Base-by-base conservation (phyloP, 805 yeast genomes). In the Saccharomyces mikatae region DNA sequence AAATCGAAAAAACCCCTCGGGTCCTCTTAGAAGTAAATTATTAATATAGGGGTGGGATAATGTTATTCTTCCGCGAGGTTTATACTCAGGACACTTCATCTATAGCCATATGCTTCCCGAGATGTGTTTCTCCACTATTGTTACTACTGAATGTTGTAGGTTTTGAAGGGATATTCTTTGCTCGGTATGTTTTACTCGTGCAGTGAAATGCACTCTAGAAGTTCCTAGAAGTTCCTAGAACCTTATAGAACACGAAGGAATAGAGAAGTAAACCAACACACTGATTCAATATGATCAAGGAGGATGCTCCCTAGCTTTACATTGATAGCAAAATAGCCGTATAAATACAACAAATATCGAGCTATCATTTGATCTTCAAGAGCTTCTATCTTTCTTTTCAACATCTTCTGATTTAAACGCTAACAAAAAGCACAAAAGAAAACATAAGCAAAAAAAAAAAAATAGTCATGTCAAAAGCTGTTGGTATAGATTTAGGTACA, bases 401-500 rank as follows among this genome's bases (percentile, higher is more conserved):
- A 17, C 4, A 17, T 9, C 24, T n/a, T 36, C 9, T 17, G 4
- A 17, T 8, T 36, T 17, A 17, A 17, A 11, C 44, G 5, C 8
- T 36, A 17, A 36, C 9, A 17, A 17, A 17, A 47, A 21, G 36
- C 32, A 41, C 30, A 46, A 8, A 50, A 49, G 36, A 41, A 26
- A 41, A 6, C 17, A 49, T 24, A 13, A 24, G 41, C 44, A 41
- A 17, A 26, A 47, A 50, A 36, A 50, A 51, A 46, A 11, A 48
- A 41, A 46, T 28, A 27, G 67, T 56, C 44, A 77, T 78, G 81
- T 67, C 79, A 46, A 77, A 74, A 67, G 81, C 82, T 59, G 75
- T 84, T 59, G 89, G 91, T 74, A 85, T 85, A 69, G 91, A 85
- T 76, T 82, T 85, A 74, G 91, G 91, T 77, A 85, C 91, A 56